phyloP scores from a whole-genome alignment of 371 early-diverging fungal genomes.

The Nematocida sp. region DNA sequence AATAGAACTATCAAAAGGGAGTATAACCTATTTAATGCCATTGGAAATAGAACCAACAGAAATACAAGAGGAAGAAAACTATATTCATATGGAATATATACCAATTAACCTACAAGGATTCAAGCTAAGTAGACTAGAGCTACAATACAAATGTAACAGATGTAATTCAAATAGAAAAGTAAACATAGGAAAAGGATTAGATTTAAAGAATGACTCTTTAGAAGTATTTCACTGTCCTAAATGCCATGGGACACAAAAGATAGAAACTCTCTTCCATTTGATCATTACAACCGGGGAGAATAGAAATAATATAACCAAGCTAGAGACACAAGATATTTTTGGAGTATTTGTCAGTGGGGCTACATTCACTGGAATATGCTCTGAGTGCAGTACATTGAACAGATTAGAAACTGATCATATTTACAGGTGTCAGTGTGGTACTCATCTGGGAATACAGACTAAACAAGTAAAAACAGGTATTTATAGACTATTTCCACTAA shows the following conservation, averaged over 20 bases:
- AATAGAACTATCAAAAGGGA: neutral
- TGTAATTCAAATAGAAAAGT: constrained; percentile 4
- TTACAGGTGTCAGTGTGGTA: constrained; percentile 67
- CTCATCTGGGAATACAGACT: constrained; percentile 67
- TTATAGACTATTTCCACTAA: neutral
- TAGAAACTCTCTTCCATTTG: constrained; percentile 43
- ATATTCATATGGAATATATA: constrained; percentile 6
- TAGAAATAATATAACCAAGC: constrained; percentile 10
- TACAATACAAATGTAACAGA: constrained; percentile 18
- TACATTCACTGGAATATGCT: constrained; percentile 20
- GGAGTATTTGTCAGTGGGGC: neutral
- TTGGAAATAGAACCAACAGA: constrained; percentile 3
- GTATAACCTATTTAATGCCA: neutral
- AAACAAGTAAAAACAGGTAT: constrained; percentile 68
- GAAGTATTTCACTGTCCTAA: constrained; percentile 18
- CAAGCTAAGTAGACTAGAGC: neutral
- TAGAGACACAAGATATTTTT: constrained; percentile 2
- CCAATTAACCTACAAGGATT: constrained; percentile 13
- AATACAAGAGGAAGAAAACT: neutral
- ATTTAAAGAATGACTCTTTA: constrained; percentile 29
- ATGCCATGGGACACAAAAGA: constrained; percentile 7
- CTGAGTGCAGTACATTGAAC: constrained; percentile 25
- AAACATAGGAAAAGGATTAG: neutral
- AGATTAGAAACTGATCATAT: constrained; percentile 7
- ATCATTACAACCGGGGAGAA: constrained; percentile 18